Conservation (phyloP, 225 moss, liverwort and hornwort genomes). For the Asterella californica region DNA sequence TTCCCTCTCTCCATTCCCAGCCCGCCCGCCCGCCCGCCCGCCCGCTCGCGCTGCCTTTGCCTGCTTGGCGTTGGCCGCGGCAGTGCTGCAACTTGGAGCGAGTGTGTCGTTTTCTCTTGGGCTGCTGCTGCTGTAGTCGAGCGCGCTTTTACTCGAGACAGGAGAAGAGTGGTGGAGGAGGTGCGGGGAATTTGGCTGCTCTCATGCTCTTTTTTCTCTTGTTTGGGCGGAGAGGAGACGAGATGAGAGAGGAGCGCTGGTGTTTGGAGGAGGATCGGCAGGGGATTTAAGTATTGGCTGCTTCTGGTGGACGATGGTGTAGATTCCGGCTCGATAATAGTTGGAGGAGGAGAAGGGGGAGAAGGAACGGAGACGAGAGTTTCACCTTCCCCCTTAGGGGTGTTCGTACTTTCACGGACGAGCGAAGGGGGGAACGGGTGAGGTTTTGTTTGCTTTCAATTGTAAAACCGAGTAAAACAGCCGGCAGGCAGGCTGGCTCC, state of each 20-base stretch:
- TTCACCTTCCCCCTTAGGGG: neutral
- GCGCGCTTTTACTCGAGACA: neutral
- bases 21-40: too few relatives aligned
- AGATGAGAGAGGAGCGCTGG: neutral
- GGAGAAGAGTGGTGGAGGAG: too few relatives aligned
- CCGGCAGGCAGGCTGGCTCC: neutral
- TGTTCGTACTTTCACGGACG: neutral
- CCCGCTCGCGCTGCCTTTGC: neutral
- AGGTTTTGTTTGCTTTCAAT: neutral
- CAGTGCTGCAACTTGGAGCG: too few relatives aligned
- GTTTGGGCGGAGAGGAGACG: neutral
- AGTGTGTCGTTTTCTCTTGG: too few relatives aligned
- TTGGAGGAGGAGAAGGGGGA: neutral
- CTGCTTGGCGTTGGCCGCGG: neutral
- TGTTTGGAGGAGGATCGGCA: neutral
- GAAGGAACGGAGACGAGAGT: too few relatives aligned
- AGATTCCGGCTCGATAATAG: neutral
- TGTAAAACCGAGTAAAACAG: slow-evolving; percentile 7
- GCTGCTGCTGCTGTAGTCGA: too few relatives aligned
- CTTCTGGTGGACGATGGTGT: neutral
- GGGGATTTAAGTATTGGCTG: neutral
- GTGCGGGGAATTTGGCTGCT: neutral
- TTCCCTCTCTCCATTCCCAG: too few relatives aligned
- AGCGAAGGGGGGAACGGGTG: neutral
- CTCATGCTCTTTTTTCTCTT: too few relatives aligned